Base-by-base conservation (phyloP, 164 flowering plant species). In the Sextonia rubra region DNA sequence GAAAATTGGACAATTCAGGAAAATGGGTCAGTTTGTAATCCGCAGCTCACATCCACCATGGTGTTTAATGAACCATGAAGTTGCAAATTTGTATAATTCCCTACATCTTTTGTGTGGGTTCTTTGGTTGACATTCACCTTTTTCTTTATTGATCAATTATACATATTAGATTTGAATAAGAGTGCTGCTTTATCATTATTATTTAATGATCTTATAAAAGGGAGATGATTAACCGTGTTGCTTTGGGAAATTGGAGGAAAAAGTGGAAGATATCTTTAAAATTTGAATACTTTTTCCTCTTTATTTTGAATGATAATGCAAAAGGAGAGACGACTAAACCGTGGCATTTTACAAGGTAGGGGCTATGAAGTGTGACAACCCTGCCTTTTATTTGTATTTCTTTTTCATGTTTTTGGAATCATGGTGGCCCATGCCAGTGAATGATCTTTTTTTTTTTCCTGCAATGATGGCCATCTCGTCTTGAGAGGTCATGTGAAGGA, bases 401-500 rank as follows among this genome's bases (percentile, higher is more conserved):
- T 37, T 7, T 29, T 29, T 64, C 17, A 52, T 15, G 17, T 52
- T 76, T 81, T 81, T 68, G 82, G 75, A 82, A 76, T 82, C 81
- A 79, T 82, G 82, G 84, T 86, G 86, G 84, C 81, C 87, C 82
- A 79, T 82, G 86, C 86, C 87, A 83, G 89, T 73, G 80, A 83
- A 79, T 79, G 76, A 82, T 83, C 81, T 83, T 81, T 82, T 80
- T 69, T 83, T 81, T 82, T 80, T 71, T 84, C 78, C 79, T 64
- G 87, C 80, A 83, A 84, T 84, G 80, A 86, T 86, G 85, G 72
- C 60, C 60, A 24, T 79, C 68, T 66, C 73, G 44, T 72, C 73
- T 69, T 64, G 8, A 70, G 73, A 63, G 27, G 72, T 29, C n/a
- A 47, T 15, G 72, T 30, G 64, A 66, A 56, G 70, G 70, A 29